Percentiles rank a stretch among this genome's conserved stretches.
Evolutionary conservation across 495 filamentous ascomycete species (phyloP).

Genomic region (Penicillium tannophilum): DNA sequence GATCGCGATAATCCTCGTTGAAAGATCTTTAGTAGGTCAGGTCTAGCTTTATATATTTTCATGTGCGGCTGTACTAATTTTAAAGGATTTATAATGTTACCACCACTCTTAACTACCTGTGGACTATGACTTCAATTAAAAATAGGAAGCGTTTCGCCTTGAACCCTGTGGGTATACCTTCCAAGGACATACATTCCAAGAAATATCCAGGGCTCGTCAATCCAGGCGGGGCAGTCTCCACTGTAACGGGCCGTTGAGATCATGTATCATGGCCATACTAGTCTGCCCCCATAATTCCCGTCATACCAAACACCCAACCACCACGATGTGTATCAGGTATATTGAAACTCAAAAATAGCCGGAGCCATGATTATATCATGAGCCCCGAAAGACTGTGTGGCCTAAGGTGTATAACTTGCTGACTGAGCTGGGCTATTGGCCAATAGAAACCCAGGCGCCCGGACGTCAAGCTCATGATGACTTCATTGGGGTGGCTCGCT

Average conservation of each 20-base stretch:
- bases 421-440: neutral
- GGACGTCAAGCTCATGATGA: conserved; percentile 7
- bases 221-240: neutral
- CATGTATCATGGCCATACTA: neutral
- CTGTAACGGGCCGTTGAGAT: neutral
- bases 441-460: neutral
- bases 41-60: neutral
- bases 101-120: no score
- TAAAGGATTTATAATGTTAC: no score
- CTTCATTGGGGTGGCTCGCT: conserved; percentile 11
- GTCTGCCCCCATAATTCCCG: no score
- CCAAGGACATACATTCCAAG: no score
- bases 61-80: neutral
- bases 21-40: neutral
- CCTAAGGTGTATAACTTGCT: neutral
- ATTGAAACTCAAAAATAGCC: neutral
- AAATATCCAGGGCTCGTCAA: neutral
- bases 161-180: no score
- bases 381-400: neutral
- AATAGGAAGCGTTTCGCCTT: no score
- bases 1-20: conserved; percentile 23
- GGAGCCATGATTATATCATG: no score
- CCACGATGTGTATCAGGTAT: neutral
- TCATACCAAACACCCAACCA: neutral
- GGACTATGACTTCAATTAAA: no score